These are phyloP conservation scores for Drechslera avenae DNA, from an alignment of 2,329 filamentous ascomycete genomes.

Conservation along the genomic window DNA sequence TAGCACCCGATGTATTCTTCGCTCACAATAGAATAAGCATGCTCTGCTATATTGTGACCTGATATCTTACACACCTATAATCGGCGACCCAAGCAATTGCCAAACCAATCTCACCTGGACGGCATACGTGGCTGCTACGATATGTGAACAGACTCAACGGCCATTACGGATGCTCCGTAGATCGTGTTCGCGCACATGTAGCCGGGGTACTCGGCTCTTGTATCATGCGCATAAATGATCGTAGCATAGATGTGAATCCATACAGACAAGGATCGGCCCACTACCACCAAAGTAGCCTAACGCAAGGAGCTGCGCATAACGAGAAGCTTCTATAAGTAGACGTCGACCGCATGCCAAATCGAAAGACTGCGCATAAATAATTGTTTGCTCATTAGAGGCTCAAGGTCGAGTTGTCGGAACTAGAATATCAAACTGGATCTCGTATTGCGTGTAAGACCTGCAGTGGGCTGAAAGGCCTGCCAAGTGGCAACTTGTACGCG, in stretches of 20 bases:
- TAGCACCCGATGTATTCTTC: background rate
- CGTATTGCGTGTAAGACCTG: too few species aligned
- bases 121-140: background rate
- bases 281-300: conserved; percentile 3
- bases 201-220: background rate
- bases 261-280: background rate
- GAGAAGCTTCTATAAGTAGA: background rate
- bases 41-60: background rate
- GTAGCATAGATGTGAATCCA: background rate
- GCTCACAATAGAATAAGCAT: background rate
- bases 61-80: background rate
- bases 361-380: too few species aligned
- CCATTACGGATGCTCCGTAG: background rate
- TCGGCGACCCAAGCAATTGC: background rate
- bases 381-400: too few species aligned
- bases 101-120: background rate
- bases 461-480: too few species aligned
- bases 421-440: too few species aligned
- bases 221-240: background rate
- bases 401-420: too few species aligned
- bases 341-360: too few species aligned
- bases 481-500: too few species aligned
- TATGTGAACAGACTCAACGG: background rate
- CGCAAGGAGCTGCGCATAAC: background rate
- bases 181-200: background rate